These are phyloP conservation scores for Lumnitzera littorea DNA, from an alignment of 345 rosid species.

Conservation along the genomic window DNA sequence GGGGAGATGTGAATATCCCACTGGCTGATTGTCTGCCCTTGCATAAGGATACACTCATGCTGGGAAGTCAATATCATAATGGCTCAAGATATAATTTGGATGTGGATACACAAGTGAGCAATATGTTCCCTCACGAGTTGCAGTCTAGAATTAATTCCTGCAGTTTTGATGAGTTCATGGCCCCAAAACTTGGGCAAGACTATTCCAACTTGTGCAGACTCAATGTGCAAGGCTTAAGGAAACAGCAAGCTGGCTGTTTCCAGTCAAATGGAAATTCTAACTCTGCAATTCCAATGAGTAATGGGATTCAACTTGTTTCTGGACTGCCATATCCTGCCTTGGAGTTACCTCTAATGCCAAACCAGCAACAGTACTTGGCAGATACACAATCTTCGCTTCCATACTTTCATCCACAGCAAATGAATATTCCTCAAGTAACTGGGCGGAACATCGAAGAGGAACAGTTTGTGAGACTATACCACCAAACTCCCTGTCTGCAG, in stretches of 20 bases:
- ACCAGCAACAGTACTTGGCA: constrained; percentile 41
- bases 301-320: constrained; percentile 31
- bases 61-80: constrained; percentile 21
- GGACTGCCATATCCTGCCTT: constrained; percentile 27
- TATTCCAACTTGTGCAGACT: constrained; percentile 16
- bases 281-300: constrained; percentile 31
- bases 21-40: constrained; percentile 19
- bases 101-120: constrained; percentile 19
- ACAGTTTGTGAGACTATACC: constrained; percentile 32
- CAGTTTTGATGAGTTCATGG: constrained; percentile 27
- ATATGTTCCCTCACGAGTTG: constrained; percentile 20
- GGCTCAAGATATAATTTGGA: constrained; percentile 19
- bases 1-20: constrained; percentile 4
- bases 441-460: constrained; percentile 48
- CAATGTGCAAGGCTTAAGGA: constrained; percentile 30
- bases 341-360: constrained; percentile 33
- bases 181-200: constrained; percentile 24
- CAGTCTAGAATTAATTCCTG: constrained; percentile 25
- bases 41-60: constrained; percentile 13
- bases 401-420: constrained; percentile 29
- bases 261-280: constrained; percentile 27
- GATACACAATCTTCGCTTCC: constrained; percentile 34
- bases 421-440: constrained; percentile 31
- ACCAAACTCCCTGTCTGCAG: constrained; percentile 36
- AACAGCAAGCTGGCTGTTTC: constrained; percentile 35